phyloP scores from a whole-genome alignment of 2,329 filamentous ascomycete genomes.

The Colletotrichum abscissum region DNA sequence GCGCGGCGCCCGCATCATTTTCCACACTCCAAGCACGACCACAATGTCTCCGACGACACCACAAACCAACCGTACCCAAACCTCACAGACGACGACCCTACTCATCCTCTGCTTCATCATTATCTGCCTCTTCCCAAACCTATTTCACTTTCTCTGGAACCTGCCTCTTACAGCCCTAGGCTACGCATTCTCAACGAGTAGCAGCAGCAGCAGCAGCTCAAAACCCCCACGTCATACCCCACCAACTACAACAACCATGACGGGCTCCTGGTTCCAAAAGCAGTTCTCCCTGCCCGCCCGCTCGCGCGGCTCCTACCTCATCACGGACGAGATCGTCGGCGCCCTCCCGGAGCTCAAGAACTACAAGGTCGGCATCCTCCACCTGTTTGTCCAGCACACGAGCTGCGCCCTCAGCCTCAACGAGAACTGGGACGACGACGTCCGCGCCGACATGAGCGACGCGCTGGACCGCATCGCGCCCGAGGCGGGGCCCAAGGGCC shows the following conservation, averaged over 20 bases:
- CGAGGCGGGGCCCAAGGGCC: constrained; percentile 76
- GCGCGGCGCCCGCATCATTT: constrained; percentile 20
- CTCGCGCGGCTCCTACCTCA: constrained; percentile 87
- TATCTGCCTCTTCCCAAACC: constrained; percentile 61
- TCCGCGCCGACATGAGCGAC: constrained; percentile 94
- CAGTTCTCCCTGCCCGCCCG: constrained; percentile 81
- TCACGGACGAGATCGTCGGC: constrained; percentile 80
- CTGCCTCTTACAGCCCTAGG: constrained; percentile 56
- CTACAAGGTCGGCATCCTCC: constrained; percentile 88
- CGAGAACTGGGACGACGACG: constrained; percentile 89
- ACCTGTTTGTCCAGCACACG: constrained; percentile 96
- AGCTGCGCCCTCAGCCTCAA: constrained; percentile 91
- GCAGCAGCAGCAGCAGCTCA: neutral
- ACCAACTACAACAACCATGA: constrained; percentile 54
- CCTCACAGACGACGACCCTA: constrained; percentile 54
- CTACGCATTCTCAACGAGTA: constrained; percentile 43
- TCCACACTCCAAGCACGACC: constrained; percentile 15
- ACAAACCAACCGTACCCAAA: constrained; percentile 44
- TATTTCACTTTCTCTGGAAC: constrained; percentile 64
- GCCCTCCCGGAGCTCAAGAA: constrained; percentile 81
- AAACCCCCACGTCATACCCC: constrained; percentile 39
- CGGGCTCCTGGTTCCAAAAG: constrained; percentile 84
- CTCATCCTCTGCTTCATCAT: constrained; percentile 61
- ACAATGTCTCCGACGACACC: constrained; percentile 54
- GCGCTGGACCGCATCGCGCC: constrained; percentile 91